Evolutionary conservation across 2,329 filamentous ascomycete species (phyloP).

Genomic region (Bipolaris cookei): DNA sequence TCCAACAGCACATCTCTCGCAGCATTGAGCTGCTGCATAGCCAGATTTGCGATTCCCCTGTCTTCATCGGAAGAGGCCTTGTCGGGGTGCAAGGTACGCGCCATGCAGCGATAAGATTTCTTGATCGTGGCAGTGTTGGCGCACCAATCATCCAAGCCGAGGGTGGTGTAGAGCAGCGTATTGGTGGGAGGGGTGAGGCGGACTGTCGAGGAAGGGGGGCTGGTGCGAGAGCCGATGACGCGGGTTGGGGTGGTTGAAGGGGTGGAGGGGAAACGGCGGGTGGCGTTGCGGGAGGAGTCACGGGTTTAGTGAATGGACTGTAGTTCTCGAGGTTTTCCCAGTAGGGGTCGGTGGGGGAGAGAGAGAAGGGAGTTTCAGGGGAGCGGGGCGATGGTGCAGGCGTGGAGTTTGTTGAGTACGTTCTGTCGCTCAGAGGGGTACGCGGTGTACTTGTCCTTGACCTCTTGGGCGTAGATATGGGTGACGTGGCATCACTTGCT

Average conservation of each 20-base stretch:
- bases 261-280: slow-evolving; percentile 4
- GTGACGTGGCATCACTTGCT: background rate
- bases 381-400: slow-evolving; percentile 17
- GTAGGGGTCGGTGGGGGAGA: slow-evolving; percentile 17
- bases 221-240: background rate
- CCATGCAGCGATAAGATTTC: slow-evolving; percentile 22
- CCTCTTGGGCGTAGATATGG: slow-evolving; percentile 11
- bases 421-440: slow-evolving; percentile 13
- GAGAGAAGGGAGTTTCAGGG: slow-evolving; percentile 17
- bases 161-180: slow-evolving; percentile 26
- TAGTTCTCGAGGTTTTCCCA: slow-evolving; percentile 33
- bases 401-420: slow-evolving; percentile 14
- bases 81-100: slow-evolving; percentile 32
- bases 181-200: slow-evolving; percentile 12
- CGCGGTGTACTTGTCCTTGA: slow-evolving; percentile 11
- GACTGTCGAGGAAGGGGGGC: background rate
- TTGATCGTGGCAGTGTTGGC: slow-evolving; percentile 21
- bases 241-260: background rate
- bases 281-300: background rate
- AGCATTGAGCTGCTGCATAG: slow-evolving; percentile 37
- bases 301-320: slow-evolving; percentile 1
- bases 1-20: slow-evolving; percentile 34
- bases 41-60: slow-evolving; percentile 19
- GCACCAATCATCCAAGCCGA: slow-evolving; percentile 24
- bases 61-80: slow-evolving; percentile 17